A percentile compares a stretch with the other conserved stretches of the same genome.
These are phyloP conservation scores for Castanea crenata DNA, from an alignment of 306 rosid species.

Conservation along the genomic window DNA sequence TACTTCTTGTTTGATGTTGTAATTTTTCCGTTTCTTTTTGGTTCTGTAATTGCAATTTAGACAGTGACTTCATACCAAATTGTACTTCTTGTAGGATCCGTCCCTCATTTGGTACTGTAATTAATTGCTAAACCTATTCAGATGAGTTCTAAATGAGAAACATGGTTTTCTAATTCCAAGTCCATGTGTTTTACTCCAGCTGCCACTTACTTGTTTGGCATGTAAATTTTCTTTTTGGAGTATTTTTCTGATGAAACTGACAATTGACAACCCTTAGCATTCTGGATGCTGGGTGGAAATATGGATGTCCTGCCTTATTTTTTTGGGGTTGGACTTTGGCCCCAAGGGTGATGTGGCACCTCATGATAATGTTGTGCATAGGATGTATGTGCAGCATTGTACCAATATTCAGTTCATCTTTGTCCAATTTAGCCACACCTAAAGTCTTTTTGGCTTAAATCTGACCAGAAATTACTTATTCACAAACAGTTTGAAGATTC, in stretches of 20 bases:
- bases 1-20: conserved; percentile 3
- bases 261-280: not conserved
- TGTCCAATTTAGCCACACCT: not conserved
- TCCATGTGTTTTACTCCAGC: not conserved
- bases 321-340: not conserved
- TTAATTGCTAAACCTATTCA: not conserved
- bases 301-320: not conserved
- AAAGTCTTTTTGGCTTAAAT: not conserved
- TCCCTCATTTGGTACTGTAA: not conserved
- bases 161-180: not conserved
- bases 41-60: not conserved
- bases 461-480: not conserved
- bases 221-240: conserved; percentile 2
- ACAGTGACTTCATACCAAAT: not conserved
- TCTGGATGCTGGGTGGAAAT: not conserved
- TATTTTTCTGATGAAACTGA: not conserved
- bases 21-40: not conserved
- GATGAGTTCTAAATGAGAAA: not conserved
- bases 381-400: not conserved
- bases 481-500: not conserved
- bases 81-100: not conserved
- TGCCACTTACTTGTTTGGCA: conserved; percentile 5
- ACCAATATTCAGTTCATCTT: not conserved
- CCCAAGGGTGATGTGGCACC: no score
- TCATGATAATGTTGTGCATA: conserved; percentile 1